Percentiles rank a stretch among this genome's conserved stretches.
Conservation (phyloP, 75 land plant species). For the Picea glauca region DNA sequence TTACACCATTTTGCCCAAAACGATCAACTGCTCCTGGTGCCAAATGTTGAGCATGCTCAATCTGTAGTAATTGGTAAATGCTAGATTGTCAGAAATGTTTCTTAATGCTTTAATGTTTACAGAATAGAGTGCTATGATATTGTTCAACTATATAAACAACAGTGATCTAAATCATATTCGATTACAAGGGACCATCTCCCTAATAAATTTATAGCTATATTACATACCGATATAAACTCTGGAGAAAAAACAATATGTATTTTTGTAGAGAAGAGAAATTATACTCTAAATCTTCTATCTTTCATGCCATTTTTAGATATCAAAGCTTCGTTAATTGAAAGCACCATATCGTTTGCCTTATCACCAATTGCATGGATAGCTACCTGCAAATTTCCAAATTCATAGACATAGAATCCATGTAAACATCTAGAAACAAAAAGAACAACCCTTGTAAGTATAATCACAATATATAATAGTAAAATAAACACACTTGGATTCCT, state of each 20-base stretch:
- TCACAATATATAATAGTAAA: neutral
- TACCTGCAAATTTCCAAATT: constrained; percentile 35
- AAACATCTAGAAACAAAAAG: neutral
- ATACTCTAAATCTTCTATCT: constrained; percentile 80
- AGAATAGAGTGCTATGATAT: neutral
- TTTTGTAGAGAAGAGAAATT: neutral
- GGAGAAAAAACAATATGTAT: neutral
- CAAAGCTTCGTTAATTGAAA: constrained; percentile 52
- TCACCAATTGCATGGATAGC: constrained; percentile 99
- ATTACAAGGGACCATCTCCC: neutral
- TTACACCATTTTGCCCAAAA: constrained; percentile 54
- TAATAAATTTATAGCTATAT: neutral
- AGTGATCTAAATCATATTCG: neutral
- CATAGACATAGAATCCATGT: neutral
- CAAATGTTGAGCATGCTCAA: constrained; percentile 96
- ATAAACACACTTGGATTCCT: constrained; percentile 64
- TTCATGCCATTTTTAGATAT: constrained; percentile 46
- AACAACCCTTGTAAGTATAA: neutral
- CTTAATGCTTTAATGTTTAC: neutral
- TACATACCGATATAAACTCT: neutral
- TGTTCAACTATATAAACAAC: neutral
- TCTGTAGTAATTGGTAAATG: constrained; percentile 27
- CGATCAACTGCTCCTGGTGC: constrained; percentile 37
- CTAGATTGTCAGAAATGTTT: neutral
- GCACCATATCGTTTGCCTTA: constrained; percentile 81